Base-by-base conservation (phyloP, 768 basidiomycete genomes). In the Agaricus subrufescens region DNA sequence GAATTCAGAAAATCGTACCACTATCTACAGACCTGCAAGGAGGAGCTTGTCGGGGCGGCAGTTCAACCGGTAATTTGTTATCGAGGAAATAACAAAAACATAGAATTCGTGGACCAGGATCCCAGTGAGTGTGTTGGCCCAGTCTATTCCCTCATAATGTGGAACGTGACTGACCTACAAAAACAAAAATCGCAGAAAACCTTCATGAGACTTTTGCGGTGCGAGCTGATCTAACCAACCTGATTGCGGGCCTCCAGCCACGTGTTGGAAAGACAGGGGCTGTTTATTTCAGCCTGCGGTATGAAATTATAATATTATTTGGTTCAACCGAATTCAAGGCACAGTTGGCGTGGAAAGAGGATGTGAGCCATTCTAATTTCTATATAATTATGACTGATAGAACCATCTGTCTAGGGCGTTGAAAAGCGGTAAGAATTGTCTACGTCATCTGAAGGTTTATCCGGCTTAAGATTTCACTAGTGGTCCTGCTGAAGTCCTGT, bases 281-380 rank as follows among this genome's bases (percentile, higher is more conserved):
- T 50, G 42, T 59, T 26, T 62, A 59, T 39, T 65, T 58, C 46
- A 56, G 48, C 14, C 53, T 65, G 2, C 45, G 59, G 27, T 63
- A 62, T 55, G 60, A 60, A 5, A 37, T 65, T 15, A 54, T 63
- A 23, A 51, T 65, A 15, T 14, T 52, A 3, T 65, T 63, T 44
- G 61, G 62, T 4, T 39, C 53, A 1, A 56, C 62, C 9, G 64
- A 63, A 49, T 55, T 63, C 26, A 56, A 58, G 9, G 64, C 62
- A 7, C 60, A 63, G 34, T 30, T 60, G 6, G 58, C 54, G 3
- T 65, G 60, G 60, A 44, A 38, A 2, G 54, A 60, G 39, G 50
- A 49, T 25, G 63, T 64, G 25, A 52, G 63, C 49, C 19, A 50
- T 30, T 45, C n/a, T 39, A 3, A 25, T 19, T 9, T 11, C 10